Base-by-base conservation (phyloP, 108 stramenopile genomes). In the Nitzschia sp. region DNA sequence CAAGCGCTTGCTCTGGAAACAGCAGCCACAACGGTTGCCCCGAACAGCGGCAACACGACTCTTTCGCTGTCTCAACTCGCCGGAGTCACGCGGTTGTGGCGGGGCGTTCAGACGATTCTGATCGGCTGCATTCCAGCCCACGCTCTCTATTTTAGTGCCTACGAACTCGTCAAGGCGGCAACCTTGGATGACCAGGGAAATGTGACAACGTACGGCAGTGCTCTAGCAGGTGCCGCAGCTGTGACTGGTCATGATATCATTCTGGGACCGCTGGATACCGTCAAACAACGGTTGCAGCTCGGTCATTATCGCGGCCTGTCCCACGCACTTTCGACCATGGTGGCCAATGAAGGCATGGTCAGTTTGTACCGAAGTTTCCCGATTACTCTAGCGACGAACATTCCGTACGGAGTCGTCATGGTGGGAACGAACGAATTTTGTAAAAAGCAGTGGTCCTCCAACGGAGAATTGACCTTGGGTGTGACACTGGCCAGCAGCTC, bases 201-300 rank as follows among this genome's bases (percentile, higher is more conserved):
- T 18, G 70, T 72, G 24, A 71, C 68, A 31, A 38, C 74, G 54
- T 74, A 68, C 38, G 80, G 81, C 15, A 64, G 94, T 45, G 82
- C 84, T 58, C 47, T 89, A 29, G 92, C 95, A 0, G 99, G 99
- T 3, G 97, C 90, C 0, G 72, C 88, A 5, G 97, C 98, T 5
- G 92, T 93, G 11, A 68, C 97, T 18, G 69, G 83, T 3, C 99
- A 99, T 70, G 99, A 99, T 73, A 53, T 90, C 23, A 83, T 99
- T 49, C 93, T 99, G 94, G 96, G 96, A 11, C 97, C 99, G 6
- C 79, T 98, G 78, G 98, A 98, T 82, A 97, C 97, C n/a, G 71
- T 99, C 70, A 99, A 99, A 84, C 99, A 99, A 80, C 87, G 99
- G 26, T 79, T 99, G 75, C 99, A 99, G 72, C 83, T 99, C 54